These are phyloP conservation scores for Gardenia jasminoides DNA, from an alignment of 257 asterid genomes.

Conservation along the genomic window DNA sequence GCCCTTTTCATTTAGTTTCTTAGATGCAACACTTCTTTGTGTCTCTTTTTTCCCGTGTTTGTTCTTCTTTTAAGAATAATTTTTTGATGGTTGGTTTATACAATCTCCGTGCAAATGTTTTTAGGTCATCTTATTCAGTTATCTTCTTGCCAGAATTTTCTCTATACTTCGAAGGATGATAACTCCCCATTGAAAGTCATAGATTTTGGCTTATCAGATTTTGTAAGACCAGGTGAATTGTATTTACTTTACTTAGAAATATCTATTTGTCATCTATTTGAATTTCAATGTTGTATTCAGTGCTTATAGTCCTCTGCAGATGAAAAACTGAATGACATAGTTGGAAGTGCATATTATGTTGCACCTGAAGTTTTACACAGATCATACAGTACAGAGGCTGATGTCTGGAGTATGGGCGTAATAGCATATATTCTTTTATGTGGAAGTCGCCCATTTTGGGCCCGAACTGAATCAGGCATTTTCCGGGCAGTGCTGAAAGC, in stretches of 20 bases:
- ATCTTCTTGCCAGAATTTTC: constrained; percentile 71
- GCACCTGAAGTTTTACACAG: constrained; percentile 95
- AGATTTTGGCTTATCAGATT: constrained; percentile 94
- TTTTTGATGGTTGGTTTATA: not conserved
- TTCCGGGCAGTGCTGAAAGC: constrained; percentile 90
- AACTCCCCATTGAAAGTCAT: constrained; percentile 77
- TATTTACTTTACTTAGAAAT: not conserved
- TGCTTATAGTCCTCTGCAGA: constrained; percentile 40
- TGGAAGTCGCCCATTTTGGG: constrained; percentile 99
- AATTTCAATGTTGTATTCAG: constrained; percentile 11
- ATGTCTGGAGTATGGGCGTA: constrained; percentile 95
- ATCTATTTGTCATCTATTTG: not conserved
- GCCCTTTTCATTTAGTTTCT: not conserved
- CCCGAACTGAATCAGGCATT: constrained; percentile 90
- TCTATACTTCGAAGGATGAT: constrained; percentile 78
- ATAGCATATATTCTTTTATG: constrained; percentile 76
- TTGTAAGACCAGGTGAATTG: constrained; percentile 79
- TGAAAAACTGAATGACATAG: constrained; percentile 90
- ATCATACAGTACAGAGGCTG: constrained; percentile 89
- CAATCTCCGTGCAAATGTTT: not conserved
- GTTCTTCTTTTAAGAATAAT: not conserved
- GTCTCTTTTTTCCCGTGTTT: not conserved
- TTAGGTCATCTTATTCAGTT: constrained; percentile 26
- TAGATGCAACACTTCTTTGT: too few relatives aligned
- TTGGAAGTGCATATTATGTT: constrained; percentile 95